Percentiles rank a stretch among this genome's conserved stretches.
Evolutionary conservation across 306 rosid species (phyloP).

Genomic region (Begonia fuchsioides): DNA sequence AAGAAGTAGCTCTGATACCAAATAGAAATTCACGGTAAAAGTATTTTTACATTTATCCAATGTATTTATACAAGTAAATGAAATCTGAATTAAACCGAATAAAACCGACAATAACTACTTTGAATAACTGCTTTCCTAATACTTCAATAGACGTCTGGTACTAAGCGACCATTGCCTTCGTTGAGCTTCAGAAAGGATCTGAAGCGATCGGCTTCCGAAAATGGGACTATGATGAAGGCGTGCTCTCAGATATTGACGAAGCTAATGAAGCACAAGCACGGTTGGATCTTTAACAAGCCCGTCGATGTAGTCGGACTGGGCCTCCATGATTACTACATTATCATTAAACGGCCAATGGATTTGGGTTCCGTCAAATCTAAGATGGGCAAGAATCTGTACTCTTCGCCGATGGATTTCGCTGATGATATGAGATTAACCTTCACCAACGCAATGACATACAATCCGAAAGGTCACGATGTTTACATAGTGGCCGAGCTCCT

Average conservation of each 20-base stretch:
- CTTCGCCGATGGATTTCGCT: constrained; percentile 43
- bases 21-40: no score
- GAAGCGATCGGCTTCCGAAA: not conserved
- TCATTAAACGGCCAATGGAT: constrained; percentile 73
- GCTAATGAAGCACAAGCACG: constrained; percentile 54
- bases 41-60: no score
- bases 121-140: no score
- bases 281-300: constrained; percentile 58
- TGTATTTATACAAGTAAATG: no score
- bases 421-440: constrained; percentile 61
- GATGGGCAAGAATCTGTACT: constrained; percentile 24
- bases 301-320: constrained; percentile 41
- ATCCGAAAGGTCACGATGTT: constrained; percentile 60
- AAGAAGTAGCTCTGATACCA: no score
- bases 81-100: no score
- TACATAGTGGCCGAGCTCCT: constrained; percentile 40
- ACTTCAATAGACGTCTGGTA: constrained; percentile 48
- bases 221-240: constrained; percentile 26
- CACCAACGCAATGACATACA: constrained; percentile 56
- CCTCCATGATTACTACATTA: constrained; percentile 64
- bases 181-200: not conserved
- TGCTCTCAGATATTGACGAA: constrained; percentile 49
- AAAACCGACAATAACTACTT: no score
- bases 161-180: constrained; percentile 32
- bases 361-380: constrained; percentile 55